phyloP scores from a whole-genome alignment of 2,329 filamentous ascomycete genomes.

The Neonectria magnoliae region DNA sequence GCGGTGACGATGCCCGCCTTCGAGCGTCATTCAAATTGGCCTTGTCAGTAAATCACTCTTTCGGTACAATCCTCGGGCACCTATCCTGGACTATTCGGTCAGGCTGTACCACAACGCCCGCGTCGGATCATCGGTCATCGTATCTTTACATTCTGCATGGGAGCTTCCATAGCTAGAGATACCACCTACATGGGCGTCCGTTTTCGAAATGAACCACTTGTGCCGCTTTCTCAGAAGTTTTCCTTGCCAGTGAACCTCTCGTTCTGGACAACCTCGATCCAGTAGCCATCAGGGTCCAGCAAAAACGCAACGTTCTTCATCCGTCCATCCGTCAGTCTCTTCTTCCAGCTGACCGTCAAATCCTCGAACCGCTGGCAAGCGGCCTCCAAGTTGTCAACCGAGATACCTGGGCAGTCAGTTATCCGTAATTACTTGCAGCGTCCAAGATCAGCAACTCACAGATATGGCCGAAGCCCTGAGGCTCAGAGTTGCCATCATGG shows the following conservation, averaged over 20 bases:
- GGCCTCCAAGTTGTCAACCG: constrained; percentile 88
- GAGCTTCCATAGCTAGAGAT: neutral
- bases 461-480: constrained; percentile 94
- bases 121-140: neutral
- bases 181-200: neutral
- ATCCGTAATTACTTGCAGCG: neutral
- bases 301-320: constrained; percentile 97
- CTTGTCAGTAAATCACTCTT: neutral
- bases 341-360: constrained; percentile 89
- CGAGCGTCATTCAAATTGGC: neutral
- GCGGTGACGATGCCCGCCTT: neutral
- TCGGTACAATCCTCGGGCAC: neutral
- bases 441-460: constrained; percentile 63
- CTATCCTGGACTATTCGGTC: no score
- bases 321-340: constrained; percentile 87
- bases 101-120: neutral
- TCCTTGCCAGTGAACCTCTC: constrained; percentile 68
- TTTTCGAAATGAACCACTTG: neutral
- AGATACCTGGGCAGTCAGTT: constrained; percentile 65
- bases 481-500: constrained; percentile 90
- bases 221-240: constrained; percentile 55
- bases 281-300: constrained; percentile 88
- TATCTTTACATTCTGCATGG: neutral
- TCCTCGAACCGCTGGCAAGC: constrained; percentile 89
- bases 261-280: constrained; percentile 85